A percentile compares a stretch with the other conserved stretches of the same genome.
These are phyloP conservation scores for Trichoderma sp. DNA, from an alignment of 2,329 filamentous ascomycete genomes.

Conservation along the genomic window DNA sequence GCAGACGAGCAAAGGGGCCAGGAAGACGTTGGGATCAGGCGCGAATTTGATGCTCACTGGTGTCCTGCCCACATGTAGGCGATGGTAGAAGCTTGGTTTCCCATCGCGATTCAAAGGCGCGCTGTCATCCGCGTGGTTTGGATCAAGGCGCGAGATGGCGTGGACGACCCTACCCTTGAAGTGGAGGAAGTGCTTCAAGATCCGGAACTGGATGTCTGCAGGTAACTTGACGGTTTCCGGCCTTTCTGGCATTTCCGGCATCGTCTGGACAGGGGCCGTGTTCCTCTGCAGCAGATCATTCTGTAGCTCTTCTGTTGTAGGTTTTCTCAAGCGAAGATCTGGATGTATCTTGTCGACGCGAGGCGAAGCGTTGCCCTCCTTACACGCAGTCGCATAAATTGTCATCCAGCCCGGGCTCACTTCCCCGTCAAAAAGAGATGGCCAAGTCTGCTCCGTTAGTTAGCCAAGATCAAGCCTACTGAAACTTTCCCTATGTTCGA, in stretches of 20 bases:
- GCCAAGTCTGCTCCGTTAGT: slow-evolving; percentile 6
- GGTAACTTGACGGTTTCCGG: not conserved
- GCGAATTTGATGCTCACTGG: slow-evolving; percentile 41
- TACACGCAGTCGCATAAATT: slow-evolving; percentile 15
- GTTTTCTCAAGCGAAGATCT: slow-evolving; percentile 13
- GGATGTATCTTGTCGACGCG: slow-evolving; percentile 18
- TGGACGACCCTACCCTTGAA: slow-evolving; percentile 44
- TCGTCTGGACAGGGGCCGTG: not conserved
- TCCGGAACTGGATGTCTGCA: slow-evolving; percentile 37
- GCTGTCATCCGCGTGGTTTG: slow-evolving; percentile 32
- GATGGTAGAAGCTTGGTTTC: slow-evolving; percentile 37
- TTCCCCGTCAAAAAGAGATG: not conserved
- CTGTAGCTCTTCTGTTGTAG: not conserved
- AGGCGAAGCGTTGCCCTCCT: slow-evolving; percentile 26
- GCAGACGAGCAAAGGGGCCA: slow-evolving; percentile 46
- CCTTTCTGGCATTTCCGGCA: not conserved
- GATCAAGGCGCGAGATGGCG: slow-evolving; percentile 50
- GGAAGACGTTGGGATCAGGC: slow-evolving; percentile 41
- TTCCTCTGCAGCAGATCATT: not conserved
- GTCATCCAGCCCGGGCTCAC: not conserved
- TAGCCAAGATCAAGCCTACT: not conserved
- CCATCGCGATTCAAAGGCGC: slow-evolving; percentile 28
- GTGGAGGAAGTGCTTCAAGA: slow-evolving; percentile 45
- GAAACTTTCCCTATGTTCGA: not conserved
- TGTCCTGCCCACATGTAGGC: slow-evolving; percentile 45